phyloP scores from a whole-genome alignment of 2,329 filamentous ascomycete species.

The Fusarium tricinctum region DNA sequence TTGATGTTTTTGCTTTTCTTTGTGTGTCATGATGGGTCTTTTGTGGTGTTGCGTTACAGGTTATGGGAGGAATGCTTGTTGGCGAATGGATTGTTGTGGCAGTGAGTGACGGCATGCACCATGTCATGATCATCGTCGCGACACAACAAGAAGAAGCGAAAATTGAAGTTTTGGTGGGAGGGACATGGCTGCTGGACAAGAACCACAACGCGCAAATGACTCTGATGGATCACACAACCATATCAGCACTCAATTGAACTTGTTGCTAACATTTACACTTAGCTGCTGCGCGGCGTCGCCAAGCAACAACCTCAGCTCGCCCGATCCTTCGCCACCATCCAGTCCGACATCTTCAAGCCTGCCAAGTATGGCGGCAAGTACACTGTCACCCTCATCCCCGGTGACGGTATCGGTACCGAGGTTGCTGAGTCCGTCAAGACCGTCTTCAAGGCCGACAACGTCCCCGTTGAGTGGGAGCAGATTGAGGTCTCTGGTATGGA shows the following conservation, averaged over 20 bases:
- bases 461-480: conserved; percentile 99
- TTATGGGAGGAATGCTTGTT: background rate
- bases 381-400: conserved; percentile 97
- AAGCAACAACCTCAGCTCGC: conserved; percentile 62
- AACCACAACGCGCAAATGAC: conserved; percentile 10
- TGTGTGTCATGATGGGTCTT: conserved; percentile 23
- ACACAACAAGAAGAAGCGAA: conserved; percentile 9
- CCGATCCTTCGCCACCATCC: conserved; percentile 81
- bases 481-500: conserved; percentile 94
- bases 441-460: conserved; percentile 99
- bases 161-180: conserved; percentile 9
- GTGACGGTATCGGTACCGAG: conserved; percentile 98
- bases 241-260: conserved; percentile 19
- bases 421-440: conserved; percentile 98
- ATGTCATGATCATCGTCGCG: conserved; percentile 43
- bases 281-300: conserved; percentile 69
- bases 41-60: background rate
- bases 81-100: conserved; percentile 5
- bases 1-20: background rate
- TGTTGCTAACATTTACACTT: conserved; percentile 45
- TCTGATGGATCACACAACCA: conserved; percentile 1
- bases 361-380: conserved; percentile 99
- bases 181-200: conserved; percentile 3
- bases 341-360: conserved; percentile 98
- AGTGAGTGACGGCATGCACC: conserved; percentile 19